Evolutionary conservation across 352 stramenopile genomes (phyloP), one percentile per base, ranked within the genome.

Genomic region (Pythium coloratum): DNA sequence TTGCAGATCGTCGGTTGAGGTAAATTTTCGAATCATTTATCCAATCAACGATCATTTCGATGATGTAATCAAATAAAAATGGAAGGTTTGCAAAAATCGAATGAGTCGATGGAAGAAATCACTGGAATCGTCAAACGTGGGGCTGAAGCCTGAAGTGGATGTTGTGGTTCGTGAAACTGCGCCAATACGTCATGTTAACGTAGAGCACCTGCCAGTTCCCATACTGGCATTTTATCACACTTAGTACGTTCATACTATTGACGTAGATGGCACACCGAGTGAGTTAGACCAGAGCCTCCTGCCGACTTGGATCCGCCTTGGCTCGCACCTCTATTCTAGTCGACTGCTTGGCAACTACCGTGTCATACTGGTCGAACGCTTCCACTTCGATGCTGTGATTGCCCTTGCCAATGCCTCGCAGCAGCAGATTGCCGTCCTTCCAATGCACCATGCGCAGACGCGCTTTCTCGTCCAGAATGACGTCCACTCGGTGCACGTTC

Each of bases 341-440:
- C 12, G 47, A 10, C 4, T 66, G 32, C 3, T 40, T 49, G 0
- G 54, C 62, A 13, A 71, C 44, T 34, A 64, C 2, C 7, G 28
- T 10, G 28, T 32, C 57, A 6, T 24, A 34, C 0, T 40, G 44
- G 26, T 60, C 60, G n/a, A 81, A 40, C 6, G 66, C 80, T 30
- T 66, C 50, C 6, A 84, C 18, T 14, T 61, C 33, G 47, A 87
- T 59, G 6, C 30, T 73, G 56, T 89, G 81, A 0, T 26, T 16
- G 0, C 77, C 79, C 1, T 56, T 47, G 5, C 66, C 62, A 16
- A 89, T 67, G 0, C 73, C 72, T n/a, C 76, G 75, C 18, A 89
- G 55, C 38, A 87, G 24, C 36, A 89, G 42, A 26, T 76, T 83
- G 10, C 77, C 81, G 44, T 84, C 75, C 6, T 49, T 59, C 32